Base-by-base conservation (phyloP, 31 red algal species). In the Odonthalia washingtoniensis region DNA sequence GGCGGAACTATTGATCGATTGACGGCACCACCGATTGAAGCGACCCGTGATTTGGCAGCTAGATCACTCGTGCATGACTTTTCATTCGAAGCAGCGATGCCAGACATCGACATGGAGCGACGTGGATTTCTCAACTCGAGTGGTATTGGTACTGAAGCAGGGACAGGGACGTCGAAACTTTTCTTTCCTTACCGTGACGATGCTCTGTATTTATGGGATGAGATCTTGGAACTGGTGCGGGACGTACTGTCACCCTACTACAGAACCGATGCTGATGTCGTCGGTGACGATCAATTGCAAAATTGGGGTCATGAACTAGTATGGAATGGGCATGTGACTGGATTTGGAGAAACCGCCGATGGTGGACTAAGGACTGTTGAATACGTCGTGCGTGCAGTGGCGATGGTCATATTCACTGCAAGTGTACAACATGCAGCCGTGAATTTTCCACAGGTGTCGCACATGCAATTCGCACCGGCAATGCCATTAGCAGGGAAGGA, bases 341-440 rank as follows among this genome's bases (percentile, higher is more conserved):
- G 86, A 3, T 89, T 89, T 45, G 86, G 86, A 14, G 86, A 89
- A 30, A 40, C 32, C 31, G 74, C 49, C 27, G 63, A 78, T 28
- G 86, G 86, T 5, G n/a, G 24, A 43, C 46, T 89, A 17, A 49
- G 41, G 28, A 78, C 86, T 9, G n/a, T 33, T 2, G 62, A 2
- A 14, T 89, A 89, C 26, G 39, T 89, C 27, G 38, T 68, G 53
- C 38, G 77, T 26, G 52, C 68, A 1, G 75, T 89, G 24, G 41
- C 86, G 26, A 78, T 70, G 65, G 33, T 89, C 31, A 89, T 89
- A 40, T 78, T 45, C 62, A 80, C 60, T 5, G 75, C 4, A 0
- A 70, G 63, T 27, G 86, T 89, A 2, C 86, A 89, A 72, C 86
- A 89, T 60, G 86, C 86, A 16, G 86, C 86, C 18, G 0, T 89